These are phyloP conservation scores for Phaeoacremonium minimum DNA, from an alignment of 2,329 filamentous ascomycete species.

Conservation along the genomic window DNA sequence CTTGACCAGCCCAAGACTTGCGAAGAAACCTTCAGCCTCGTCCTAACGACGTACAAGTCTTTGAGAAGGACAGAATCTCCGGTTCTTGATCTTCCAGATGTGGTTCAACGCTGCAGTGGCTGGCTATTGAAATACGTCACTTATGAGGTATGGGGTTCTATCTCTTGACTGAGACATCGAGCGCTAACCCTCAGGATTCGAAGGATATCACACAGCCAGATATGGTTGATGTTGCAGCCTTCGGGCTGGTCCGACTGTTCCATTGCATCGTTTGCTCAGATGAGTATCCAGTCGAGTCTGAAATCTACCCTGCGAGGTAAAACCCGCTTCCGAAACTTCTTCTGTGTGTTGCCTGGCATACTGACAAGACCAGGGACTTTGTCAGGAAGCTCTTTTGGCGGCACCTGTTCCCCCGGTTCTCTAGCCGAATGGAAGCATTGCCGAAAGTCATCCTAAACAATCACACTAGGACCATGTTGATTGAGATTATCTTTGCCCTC, in stretches of 20 bases:
- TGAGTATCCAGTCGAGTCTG: conserved; percentile 9
- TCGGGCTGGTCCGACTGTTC: conserved; percentile 29
- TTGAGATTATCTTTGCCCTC: conserved; percentile 54
- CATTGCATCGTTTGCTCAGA: conserved; percentile 18
- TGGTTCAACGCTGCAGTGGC: conserved; percentile 16
- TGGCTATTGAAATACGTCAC: conserved; percentile 23
- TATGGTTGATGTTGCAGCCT: conserved; percentile 26
- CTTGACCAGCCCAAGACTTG: conserved; percentile 26
- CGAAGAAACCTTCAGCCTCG: conserved; percentile 39
- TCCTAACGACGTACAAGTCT: conserved; percentile 32
- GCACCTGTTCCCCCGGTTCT: conserved; percentile 60
- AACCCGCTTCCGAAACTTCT: background rate
- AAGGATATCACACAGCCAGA: conserved; percentile 34
- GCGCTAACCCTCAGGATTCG: background rate
- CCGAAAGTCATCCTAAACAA: conserved; percentile 44
- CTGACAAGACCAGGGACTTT: conserved; percentile 16
- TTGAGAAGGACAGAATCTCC: conserved; percentile 27
- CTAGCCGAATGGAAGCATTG: conserved; percentile 20
- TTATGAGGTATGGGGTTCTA: conserved; percentile 18
- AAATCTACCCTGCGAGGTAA: conserved; percentile 11
- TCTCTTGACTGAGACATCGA: background rate
- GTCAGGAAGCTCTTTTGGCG: conserved; percentile 53
- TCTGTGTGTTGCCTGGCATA: background rate
- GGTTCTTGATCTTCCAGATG: conserved; percentile 20
- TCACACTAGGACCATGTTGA: conserved; percentile 53